Base-by-base conservation (phyloP, 106 monocot species). In the Allium fistulosum region DNA sequence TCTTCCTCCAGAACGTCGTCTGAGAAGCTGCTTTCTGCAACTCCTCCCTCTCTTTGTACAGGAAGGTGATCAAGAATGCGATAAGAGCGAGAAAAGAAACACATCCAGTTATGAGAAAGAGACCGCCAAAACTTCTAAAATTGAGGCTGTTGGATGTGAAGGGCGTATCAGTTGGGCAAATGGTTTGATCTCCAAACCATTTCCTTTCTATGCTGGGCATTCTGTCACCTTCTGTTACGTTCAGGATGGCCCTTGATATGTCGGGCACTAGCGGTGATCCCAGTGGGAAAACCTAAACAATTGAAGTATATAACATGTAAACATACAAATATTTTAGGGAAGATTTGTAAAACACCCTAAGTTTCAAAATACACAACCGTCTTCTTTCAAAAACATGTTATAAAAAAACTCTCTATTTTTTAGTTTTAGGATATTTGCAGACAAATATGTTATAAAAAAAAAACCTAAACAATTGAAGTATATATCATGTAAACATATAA, bases 91-190 rank as follows among this genome's bases (percentile, higher is more conserved):
- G 51, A 12, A 13, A 28, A 9, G 94, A 87, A 46, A 79, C 80
- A 22, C 45, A 51, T 37, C 90, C 94, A 2, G 90, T 87, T 45
- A 90, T 85, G 53, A 90, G 73, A 76, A 94, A 94, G 57, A 94
- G 87, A 0, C 82, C 90, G 45, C 80, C 80, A 67, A 94, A 94
- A 53, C 74, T 82, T 14, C 51, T 13, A 46, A 87, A 60, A 18
- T 51, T 51, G 49, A 87, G 79, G 14, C 80, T 85, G 10, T 73
- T 76, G 15, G 94, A 77, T 61, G 66, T 74, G 37, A 37, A 4
- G 37, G 37, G 5, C 14, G 62, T 68, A n/a, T 79, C 27, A 10
- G 15, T 57, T 6, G 49, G 51, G 75, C 90, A 94, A 8, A 18
- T 45, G 9, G 61, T 59, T 26, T 28, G 78, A 48, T 90, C 66